Evolutionary conservation across 352 stramenopile species (phyloP).

Genomic region (Globisporangium abappressorium): DNA sequence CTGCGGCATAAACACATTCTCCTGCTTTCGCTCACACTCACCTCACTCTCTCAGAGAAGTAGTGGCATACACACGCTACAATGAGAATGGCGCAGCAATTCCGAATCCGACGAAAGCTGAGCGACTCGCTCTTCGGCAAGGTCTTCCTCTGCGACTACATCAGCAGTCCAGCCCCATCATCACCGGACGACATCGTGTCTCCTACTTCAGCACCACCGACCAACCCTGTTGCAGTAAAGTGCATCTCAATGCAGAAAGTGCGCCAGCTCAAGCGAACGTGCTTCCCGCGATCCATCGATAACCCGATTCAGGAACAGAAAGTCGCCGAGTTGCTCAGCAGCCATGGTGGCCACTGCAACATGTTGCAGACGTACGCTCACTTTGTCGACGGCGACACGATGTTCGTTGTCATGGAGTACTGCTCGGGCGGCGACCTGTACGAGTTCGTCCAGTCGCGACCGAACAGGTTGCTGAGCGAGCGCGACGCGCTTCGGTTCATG

Average conservation of each 20-base stretch:
- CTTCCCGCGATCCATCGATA: conserved; percentile 1
- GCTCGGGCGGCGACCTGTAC: conserved; percentile 11
- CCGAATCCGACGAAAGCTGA: neutral
- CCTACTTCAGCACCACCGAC: neutral
- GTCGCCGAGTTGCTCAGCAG: neutral
- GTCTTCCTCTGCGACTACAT: neutral
- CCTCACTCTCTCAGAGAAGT: too few species aligned
- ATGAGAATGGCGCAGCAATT: conserved; percentile 1
- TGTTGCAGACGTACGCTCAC: neutral
- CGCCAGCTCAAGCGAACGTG: neutral
- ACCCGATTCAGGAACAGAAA: neutral
- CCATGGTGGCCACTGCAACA: neutral
- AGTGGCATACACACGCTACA: neutral
- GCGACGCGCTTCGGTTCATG: neutral
- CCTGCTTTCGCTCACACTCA: neutral
- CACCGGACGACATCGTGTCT: too few species aligned
- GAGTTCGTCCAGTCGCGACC: neutral
- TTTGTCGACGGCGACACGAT: neutral
- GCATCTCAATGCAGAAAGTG: neutral
- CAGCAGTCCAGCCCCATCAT: neutral
- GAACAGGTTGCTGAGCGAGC: neutral
- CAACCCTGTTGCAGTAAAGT: neutral
- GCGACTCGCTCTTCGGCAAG: neutral
- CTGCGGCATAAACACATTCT: neutral
- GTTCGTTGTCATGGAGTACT: conserved; percentile 16